Evolutionary conservation across 2,329 filamentous ascomycete species (phyloP).

Genomic region (Arthrobotrys iridis): DNA sequence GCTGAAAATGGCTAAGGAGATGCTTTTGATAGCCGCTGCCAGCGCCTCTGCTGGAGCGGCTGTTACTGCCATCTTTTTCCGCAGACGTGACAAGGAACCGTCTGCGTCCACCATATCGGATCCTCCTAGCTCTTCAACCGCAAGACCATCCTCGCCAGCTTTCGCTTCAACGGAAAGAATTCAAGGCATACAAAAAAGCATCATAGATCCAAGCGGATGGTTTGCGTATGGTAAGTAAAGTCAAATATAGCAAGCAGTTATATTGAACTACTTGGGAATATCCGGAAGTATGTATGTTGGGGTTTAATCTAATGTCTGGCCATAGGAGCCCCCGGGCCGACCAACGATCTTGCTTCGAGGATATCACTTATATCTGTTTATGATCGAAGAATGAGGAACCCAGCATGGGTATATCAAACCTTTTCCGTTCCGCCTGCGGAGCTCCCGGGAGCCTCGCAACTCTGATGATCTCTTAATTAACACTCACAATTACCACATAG

Average conservation of each 20-base stretch:
- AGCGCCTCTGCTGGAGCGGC: slow-evolving; percentile 80
- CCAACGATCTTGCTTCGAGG: slow-evolving; percentile 81
- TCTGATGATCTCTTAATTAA: not conserved
- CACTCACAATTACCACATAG: slow-evolving; percentile 14
- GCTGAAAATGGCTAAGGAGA: slow-evolving; percentile 77
- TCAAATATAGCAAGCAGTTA: not conserved
- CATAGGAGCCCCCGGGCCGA: slow-evolving; percentile 82
- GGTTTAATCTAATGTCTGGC: not conserved
- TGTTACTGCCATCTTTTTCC: slow-evolving; percentile 71
- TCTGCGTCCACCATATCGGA: slow-evolving; percentile 58
- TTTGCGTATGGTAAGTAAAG: slow-evolving; percentile 73
- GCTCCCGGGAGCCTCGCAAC: too few relatives aligned
- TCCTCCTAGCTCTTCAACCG: slow-evolving; percentile 58
- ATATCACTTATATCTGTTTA: slow-evolving; percentile 83
- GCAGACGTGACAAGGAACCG: slow-evolving; percentile 60
- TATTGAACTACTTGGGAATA: not conserved
- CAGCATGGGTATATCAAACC: slow-evolving; percentile 75
- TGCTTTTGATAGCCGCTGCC: slow-evolving; percentile 77
- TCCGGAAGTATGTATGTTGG: too few relatives aligned
- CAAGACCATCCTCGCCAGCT: slow-evolving; percentile 55
- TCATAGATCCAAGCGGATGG: slow-evolving; percentile 77
- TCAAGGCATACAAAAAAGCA: slow-evolving; percentile 57
- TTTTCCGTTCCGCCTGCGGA: not conserved
- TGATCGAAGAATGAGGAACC: slow-evolving; percentile 90
- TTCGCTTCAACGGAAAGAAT: not conserved